Base-by-base conservation (phyloP, 108 stramenopile species). In the Skeletonema menzelii region DNA sequence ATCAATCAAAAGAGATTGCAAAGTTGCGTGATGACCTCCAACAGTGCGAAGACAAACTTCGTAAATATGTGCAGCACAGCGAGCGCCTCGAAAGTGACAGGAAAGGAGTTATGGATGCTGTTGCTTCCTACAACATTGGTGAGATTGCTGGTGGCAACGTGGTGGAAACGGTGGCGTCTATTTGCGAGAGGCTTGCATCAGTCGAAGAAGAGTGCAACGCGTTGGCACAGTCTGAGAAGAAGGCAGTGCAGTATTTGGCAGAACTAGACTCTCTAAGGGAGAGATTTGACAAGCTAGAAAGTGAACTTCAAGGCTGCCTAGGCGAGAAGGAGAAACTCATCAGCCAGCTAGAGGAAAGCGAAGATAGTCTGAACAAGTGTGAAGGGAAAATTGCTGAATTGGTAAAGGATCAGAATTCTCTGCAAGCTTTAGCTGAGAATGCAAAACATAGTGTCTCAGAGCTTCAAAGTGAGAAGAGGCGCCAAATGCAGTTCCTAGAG, bases 61-160 rank as follows among this genome's bases (percentile, higher is more conserved):
- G 87, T 12, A 96, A 96, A 63, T 92, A 91, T 68, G 82, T 86
- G 10, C 62, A 88, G 7, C 87, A 91, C 59, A 85, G 87, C 42
- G 89, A 93, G 42, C 73, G 78, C 22, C 85, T 92, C 11, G 89
- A 92, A 74, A 82, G 82, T 37, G 95, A 96, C 49, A 91, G 87
- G 69, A 80, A 87, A 32, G 55, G 70, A 8, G 85, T 88, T 17
- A 72, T 79, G 71, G 72, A 80, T 38, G 82, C 78, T 28, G 80
- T 84, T 20, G 42, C 72, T 19, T 76, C 77, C 34, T 66, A 49
- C 24, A 73, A 73, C 53, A n/a, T 79, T 28, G 83, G 69, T 27
- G 73, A 87, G 47, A 69, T 89, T 26, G 72, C 69, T 40, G 87
- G 83, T 12, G 82, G 76, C 31, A 87, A 86, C 69, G 35, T 93